phyloP scores from a whole-genome alignment of 108 stramenopile genomes.

The Fragilariopsis cylindrus region DNA sequence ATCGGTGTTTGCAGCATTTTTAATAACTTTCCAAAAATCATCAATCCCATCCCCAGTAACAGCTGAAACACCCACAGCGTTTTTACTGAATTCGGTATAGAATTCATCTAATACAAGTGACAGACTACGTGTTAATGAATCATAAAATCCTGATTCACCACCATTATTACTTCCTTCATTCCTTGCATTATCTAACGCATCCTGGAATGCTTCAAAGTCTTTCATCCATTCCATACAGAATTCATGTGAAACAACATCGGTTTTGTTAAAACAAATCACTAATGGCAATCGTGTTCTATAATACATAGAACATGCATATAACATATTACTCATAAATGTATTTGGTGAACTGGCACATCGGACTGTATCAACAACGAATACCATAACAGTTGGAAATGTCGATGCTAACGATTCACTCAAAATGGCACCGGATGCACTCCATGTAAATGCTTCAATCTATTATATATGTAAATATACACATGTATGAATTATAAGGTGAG shows the following conservation, averaged over 20 bases:
- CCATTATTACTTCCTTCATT: slow-evolving; percentile 17
- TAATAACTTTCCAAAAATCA: slow-evolving; percentile 84
- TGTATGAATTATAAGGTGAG: no score
- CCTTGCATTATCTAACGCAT: slow-evolving; percentile 82
- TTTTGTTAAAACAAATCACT: slow-evolving; percentile 96
- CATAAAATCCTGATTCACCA: slow-evolving; percentile 81
- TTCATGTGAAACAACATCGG: slow-evolving; percentile 82
- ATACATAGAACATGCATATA: slow-evolving; percentile 97
- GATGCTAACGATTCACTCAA: slow-evolving; percentile 92
- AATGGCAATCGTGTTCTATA: slow-evolving; percentile 95
- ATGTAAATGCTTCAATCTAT: slow-evolving; percentile 97
- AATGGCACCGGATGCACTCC: slow-evolving; percentile 97
- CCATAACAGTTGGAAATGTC: slow-evolving; percentile 93
- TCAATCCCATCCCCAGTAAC: slow-evolving; percentile 94
- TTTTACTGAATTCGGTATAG: slow-evolving; percentile 78
- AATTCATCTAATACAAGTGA: slow-evolving; percentile 97
- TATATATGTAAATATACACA: no score
- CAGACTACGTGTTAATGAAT: slow-evolving; percentile 89
- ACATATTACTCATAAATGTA: slow-evolving; percentile 99
- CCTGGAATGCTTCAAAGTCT: slow-evolving; percentile 96
- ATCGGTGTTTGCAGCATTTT: slow-evolving; percentile 75
- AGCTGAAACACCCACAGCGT: slow-evolving; percentile 88
- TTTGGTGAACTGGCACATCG: slow-evolving; percentile 90
- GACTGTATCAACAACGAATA: slow-evolving; percentile 97
- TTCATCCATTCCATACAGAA: slow-evolving; percentile 97